phyloP scores from a whole-genome alignment of 345 rosid genomes.

The Ailanthus altissimus region DNA sequence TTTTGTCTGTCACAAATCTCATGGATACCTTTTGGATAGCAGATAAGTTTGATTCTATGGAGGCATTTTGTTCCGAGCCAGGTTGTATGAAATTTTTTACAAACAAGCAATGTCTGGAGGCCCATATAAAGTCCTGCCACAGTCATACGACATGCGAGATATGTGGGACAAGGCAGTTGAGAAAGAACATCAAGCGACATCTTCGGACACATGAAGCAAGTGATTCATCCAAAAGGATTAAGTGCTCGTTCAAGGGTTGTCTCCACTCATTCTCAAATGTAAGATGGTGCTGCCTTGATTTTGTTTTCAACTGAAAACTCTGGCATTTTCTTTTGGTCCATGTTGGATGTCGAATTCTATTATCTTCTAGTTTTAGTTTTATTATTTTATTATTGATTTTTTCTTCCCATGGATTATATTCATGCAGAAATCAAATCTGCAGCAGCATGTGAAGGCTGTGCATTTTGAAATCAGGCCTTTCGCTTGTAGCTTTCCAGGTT shows the following conservation, averaged over 20 bases:
- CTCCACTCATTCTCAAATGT: conserved; percentile 63
- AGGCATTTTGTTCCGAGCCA: conserved; percentile 75
- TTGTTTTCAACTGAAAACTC: neutral
- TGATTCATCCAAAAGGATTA: conserved; percentile 38
- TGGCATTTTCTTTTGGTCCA: neutral
- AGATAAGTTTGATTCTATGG: conserved; percentile 71
- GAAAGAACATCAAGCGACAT: conserved; percentile 81
- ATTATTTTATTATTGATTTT: neutral
- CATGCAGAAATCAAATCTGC: conserved; percentile 69
- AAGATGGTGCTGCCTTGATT: too few relatives aligned
- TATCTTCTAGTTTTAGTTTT: neutral
- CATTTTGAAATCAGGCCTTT: conserved; percentile 59
- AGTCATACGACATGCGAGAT: conserved; percentile 55
- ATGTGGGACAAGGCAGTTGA: conserved; percentile 65
- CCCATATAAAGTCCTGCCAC: conserved; percentile 67
- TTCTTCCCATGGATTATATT: too few relatives aligned
- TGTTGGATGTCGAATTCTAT: neutral
- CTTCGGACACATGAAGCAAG: conserved; percentile 53
- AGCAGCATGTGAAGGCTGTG: conserved; percentile 66
- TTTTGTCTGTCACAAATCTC: conserved; percentile 4
- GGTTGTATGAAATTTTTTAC: conserved; percentile 78
- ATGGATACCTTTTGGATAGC: conserved; percentile 26
- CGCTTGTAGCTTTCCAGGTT: conserved; percentile 54
- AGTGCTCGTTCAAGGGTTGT: conserved; percentile 68
- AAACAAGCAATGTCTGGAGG: conserved; percentile 64